These are phyloP conservation scores for Funneliformis geosporum DNA, from an alignment of 192 early-diverging fungal genomes.

Conservation along the genomic window DNA sequence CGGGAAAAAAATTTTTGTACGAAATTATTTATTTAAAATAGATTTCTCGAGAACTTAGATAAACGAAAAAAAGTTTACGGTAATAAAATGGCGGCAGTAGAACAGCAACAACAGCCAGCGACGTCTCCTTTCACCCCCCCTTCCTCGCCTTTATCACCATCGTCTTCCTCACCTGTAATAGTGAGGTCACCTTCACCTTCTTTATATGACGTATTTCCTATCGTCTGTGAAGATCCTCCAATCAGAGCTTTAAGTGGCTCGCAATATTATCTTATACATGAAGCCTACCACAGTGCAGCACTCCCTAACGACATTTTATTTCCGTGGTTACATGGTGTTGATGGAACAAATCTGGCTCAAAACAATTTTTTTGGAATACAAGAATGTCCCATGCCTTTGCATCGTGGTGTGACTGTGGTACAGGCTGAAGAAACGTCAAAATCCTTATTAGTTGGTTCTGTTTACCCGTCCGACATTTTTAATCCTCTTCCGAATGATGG, in stretches of 20 bases:
- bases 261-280: slow-evolving; percentile 45
- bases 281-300: slow-evolving; percentile 45
- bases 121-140: slow-evolving; percentile 26
- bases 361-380: slow-evolving; percentile 57
- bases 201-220: slow-evolving; percentile 30
- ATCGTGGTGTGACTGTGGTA: slow-evolving; percentile 45
- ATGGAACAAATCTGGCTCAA: slow-evolving; percentile 49
- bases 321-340: slow-evolving; percentile 64
- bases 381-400: slow-evolving; percentile 38
- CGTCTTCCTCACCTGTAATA: slow-evolving; percentile 3
- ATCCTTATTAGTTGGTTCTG: slow-evolving; percentile 51
- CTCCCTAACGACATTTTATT: slow-evolving; percentile 56
- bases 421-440: slow-evolving; percentile 39
- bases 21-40: too few relatives aligned
- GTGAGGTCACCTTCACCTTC: slow-evolving; percentile 15
- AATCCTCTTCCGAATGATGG: neutral
- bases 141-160: neutral
- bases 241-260: slow-evolving; percentile 45
- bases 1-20: too few relatives aligned
- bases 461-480: slow-evolving; percentile 52
- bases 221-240: slow-evolving; percentile 34
- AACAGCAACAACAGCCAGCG: slow-evolving; percentile 19
- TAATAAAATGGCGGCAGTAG: slow-evolving; percentile 24
- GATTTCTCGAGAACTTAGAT: too few relatives aligned
- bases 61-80: neutral